A percentile compares a stretch with the other conserved stretches of the same genome.
These are phyloP conservation scores for Pleurotus djamor DNA, from an alignment of 768 basidiomycete genomes.

Conservation along the genomic window DNA sequence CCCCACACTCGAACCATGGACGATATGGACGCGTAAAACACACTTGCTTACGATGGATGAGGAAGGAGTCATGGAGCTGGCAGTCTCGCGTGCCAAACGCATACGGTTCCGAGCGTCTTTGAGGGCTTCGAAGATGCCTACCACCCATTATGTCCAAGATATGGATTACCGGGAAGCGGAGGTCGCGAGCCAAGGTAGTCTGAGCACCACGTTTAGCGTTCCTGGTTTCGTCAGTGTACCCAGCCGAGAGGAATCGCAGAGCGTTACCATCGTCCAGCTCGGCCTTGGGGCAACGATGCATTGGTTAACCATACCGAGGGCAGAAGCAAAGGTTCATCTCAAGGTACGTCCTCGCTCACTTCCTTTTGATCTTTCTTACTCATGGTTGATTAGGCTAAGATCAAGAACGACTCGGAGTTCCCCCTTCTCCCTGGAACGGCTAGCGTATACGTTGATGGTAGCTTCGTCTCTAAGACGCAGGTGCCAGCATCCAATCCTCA, in stretches of 20 bases:
- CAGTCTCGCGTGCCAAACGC: no score
- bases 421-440: constrained; percentile 20
- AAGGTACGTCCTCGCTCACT: constrained; percentile 6
- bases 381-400: constrained; percentile 18
- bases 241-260: constrained; percentile 34
- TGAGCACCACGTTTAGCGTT: constrained; percentile 37
- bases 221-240: constrained; percentile 42
- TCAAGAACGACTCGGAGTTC: constrained; percentile 24
- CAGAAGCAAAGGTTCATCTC: constrained; percentile 15
- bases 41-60: neutral
- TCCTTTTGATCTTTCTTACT: neutral
- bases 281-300: neutral
- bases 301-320: constrained; percentile 5
- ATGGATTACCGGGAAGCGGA: neutral
- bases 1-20: constrained; percentile 9
- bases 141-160: neutral
- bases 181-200: constrained; percentile 15
- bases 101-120: no score
- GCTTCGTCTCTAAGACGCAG: constrained; percentile 22
- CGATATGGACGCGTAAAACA: neutral
- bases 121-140: neutral
- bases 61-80: neutral
- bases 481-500: constrained; percentile 23
- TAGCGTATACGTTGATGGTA: constrained; percentile 25
- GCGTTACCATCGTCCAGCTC: constrained; percentile 21